Conservation (phyloP, 2,329 filamentous ascomycete species). For the Daldinia sp. region DNA sequence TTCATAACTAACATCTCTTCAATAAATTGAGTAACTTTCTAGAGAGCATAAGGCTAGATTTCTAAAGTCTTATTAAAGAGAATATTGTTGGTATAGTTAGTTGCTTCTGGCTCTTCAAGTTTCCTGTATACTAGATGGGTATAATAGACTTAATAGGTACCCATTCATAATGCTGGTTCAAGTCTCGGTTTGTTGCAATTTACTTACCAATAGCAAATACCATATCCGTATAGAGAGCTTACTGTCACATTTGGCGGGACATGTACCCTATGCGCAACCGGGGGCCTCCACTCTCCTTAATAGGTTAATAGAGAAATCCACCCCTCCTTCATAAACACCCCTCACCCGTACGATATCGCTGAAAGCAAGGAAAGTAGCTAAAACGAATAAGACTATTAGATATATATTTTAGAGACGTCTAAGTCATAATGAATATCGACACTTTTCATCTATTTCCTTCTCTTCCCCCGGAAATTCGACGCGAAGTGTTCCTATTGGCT, state of each 20-base stretch:
- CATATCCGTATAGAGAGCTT: too few relatives aligned
- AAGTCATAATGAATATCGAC: neutral
- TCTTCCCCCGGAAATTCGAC: conserved; percentile 23
- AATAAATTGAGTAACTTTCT: too few relatives aligned
- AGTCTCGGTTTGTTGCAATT: too few relatives aligned
- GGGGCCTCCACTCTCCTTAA: neutral
- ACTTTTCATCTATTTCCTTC: conserved; percentile 15
- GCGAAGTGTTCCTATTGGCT: conserved; percentile 22
- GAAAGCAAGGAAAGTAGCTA: neutral
- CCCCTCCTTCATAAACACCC: neutral
- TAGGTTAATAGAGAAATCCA: neutral
- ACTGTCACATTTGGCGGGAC: too few relatives aligned
- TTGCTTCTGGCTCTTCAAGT: too few relatives aligned
- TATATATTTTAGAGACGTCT: neutral
- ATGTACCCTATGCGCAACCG: neutral
- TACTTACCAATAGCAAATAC: too few relatives aligned
- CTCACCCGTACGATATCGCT: neutral
- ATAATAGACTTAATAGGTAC: neutral
- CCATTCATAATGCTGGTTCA: too few relatives aligned
- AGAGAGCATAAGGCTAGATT: too few relatives aligned
- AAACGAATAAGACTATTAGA: neutral
- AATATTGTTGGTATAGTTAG: neutral
- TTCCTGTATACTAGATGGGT: too few relatives aligned
- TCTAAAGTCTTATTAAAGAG: neutral
- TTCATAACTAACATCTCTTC: too few relatives aligned